phyloP scores from a whole-genome alignment of 306 rosid species.

The Vicia villosa region DNA sequence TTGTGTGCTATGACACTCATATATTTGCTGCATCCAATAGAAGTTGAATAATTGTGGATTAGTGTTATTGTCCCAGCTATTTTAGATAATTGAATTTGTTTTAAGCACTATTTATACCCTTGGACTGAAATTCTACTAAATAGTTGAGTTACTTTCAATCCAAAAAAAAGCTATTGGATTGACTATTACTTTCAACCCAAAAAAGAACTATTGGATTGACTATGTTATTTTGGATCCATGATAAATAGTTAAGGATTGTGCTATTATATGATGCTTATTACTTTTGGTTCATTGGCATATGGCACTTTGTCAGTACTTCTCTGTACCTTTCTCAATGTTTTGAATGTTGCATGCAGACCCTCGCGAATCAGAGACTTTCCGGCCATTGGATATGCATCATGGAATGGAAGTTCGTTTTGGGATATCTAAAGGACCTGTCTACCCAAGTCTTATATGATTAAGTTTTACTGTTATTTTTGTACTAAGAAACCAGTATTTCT shows the following conservation, averaged over 20 bases:
- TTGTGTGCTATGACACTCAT: slow-evolving; percentile 20
- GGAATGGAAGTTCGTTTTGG: slow-evolving; percentile 95
- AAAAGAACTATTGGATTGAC: slow-evolving; percentile 1
- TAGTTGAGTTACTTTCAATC: too few relatives aligned
- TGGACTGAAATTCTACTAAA: too few relatives aligned
- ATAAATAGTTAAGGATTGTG: background rate
- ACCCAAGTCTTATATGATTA: slow-evolving; percentile 65
- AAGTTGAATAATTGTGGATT: slow-evolving; percentile 26
- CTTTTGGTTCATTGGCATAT: slow-evolving; percentile 11
- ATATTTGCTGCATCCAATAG: slow-evolving; percentile 13
- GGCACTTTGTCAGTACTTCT: background rate
- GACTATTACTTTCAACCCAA: too few relatives aligned
- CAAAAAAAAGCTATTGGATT: too few relatives aligned
- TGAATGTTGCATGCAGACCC: slow-evolving; percentile 66
- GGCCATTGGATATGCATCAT: too few relatives aligned
- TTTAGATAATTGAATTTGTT: slow-evolving; percentile 18
- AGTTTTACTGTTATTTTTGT: slow-evolving; percentile 21
- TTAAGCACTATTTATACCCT: background rate
- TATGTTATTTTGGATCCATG: background rate
- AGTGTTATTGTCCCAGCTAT: slow-evolving; percentile 15
- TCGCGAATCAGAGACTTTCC: too few relatives aligned
- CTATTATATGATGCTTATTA: background rate
- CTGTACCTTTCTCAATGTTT: background rate
- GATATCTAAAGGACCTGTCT: slow-evolving; percentile 83
- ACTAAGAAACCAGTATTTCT: background rate